Evolutionary conservation across 768 basidiomycete genomes (phyloP), one percentile per base, ranked within the genome.

Genomic region (Xerocomus potaroensis): DNA sequence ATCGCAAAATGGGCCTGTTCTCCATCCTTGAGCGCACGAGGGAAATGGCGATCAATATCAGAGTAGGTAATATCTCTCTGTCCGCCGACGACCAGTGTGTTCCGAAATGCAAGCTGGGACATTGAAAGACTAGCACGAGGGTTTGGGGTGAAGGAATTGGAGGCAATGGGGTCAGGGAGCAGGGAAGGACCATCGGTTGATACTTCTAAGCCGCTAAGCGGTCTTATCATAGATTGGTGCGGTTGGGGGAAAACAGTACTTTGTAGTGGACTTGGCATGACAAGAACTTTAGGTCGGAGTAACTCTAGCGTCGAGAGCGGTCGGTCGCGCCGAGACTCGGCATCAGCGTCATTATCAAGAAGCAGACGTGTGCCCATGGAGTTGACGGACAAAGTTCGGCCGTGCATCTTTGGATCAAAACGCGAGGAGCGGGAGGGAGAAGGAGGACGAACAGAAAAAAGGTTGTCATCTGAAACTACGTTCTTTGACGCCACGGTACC

Each of bases 261-360:
- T 56, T 93, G 87, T 30, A 95, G 70, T 2, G 91, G 89, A 50
- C 85, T 87, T 9, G 93, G 93, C 93, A 96, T 95, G 51, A 96
- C 81, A 36, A 96, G 81, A n/a, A 92, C 76, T 64, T 92, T 92
- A 1, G 93, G 93, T 18, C 92, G 77, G 55, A 95, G 73, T 35
- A 95, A 72, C 26, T 92, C 88, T 47, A 84, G 54, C 11, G 86
- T 85, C 9, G 88, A 90, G 58, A 80, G 83, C 16, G 74, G 80
- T 30, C 81, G 78, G 34, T 82, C 77, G 70, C 72, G 44, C 56
- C 54, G 55, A 2, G 53, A 58, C 39, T 68, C 64, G 41, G 41
- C 40, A 38, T 66, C 65, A 15, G 27, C 72, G 46, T 79, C 81
- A 49, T 79, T 74, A 38, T 83, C 82, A 32, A 79, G 65, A 45